Base-by-base conservation (phyloP, 2,329 filamentous ascomycete genomes). In the Xylaria multiplex region DNA sequence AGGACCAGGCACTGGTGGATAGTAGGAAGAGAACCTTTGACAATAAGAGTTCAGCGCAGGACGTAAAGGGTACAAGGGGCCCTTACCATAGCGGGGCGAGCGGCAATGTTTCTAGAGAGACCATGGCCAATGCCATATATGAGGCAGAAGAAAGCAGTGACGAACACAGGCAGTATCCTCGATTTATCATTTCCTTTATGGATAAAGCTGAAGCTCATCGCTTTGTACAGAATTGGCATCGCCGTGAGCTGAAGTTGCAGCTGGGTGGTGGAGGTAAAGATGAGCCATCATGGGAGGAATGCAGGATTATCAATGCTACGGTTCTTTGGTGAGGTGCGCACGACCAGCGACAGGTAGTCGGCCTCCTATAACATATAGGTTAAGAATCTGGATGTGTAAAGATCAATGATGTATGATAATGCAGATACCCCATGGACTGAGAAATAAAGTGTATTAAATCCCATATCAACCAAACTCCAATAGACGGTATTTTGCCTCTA, bases 101-200 rank as follows among this genome's bases (percentile, higher is more conserved):
- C 22, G 43, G 55, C n/a, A 35, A n/a, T 22, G 19, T 2, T 32
- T n/a, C 27, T 3, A 30, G 50, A 32, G 30, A 56, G 2, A 22
- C 24, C n/a, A 37, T 19, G 32, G 48, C 3, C 37, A 30, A 22
- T 2, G 9, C 46, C 24, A 30, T 54, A 37, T n/a, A 30, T 6
- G 32, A 27, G 7, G 56, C 24, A n/a, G 49, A 65, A 9, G 55
- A 52, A 16, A 32, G 32, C 50, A 30, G 50, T 52, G n/a, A 62
- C 62, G 52, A 43, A n/a, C 24, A 50, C 19, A 71, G 58, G n/a
- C 65, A 58, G 69, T 81, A 77, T 60, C 71, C 74, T 42, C 78
- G 84, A 46, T 87, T 86, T 78, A 78, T 90, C 14, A 71, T 90
- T 24, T 81, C 84, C 4, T 89, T 91, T 66, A 73, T 80, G 14